Evolutionary conservation across 106 monocot genomes (phyloP), one percentile per base, ranked within the genome.

Genomic region (Allium cepa): DNA sequence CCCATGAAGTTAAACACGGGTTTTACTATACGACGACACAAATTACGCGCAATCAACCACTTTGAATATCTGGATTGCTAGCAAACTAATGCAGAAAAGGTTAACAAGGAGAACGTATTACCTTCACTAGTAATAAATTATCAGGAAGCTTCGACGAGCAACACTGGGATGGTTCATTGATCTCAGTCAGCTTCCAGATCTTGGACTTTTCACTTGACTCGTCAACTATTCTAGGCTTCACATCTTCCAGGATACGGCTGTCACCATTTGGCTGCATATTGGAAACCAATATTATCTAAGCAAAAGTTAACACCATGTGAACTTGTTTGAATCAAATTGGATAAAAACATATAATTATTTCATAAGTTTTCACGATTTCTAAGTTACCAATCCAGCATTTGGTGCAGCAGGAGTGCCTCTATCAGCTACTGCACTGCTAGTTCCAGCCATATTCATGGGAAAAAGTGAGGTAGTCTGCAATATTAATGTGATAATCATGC

Each of bases 131-230:
- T 52, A 70, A n/a, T 58, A 79, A 64, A 65, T 71, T 71, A 73
- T 82, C 82, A 53, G 71, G 50, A 48, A 87, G 79, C 62, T 74
- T 82, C 73, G 80, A 63, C 11, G 79, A 82, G 49, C 66, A 66
- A 46, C 76, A 79, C 53, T 82, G 86, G 75, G 82, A 71, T 49
- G 82, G 71, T 59, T 87, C 79, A 56, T 26, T 82, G 17, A 82
- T 76, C 68, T 82, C 86, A 59, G 74, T 48, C 61, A 79, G 64
- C 74, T 77, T 87, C 79, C 76, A 74, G 16, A 71, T 73, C 73
- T 79, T 82, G 4, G 73, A 49, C 64, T 77, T 81, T 28, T 81
- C 78, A 26, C 64, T 58, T 12, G 78, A 64, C 68, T 81, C 85
- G 17, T 85, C 85, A 60, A 62, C 26, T 7, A 69, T 53, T 71